Evolutionary conservation across 2,329 filamentous ascomycete genomes (phyloP), one percentile per base, ranked within the genome.

Genomic region (Pseudopyrenochaeta lycopersici): DNA sequence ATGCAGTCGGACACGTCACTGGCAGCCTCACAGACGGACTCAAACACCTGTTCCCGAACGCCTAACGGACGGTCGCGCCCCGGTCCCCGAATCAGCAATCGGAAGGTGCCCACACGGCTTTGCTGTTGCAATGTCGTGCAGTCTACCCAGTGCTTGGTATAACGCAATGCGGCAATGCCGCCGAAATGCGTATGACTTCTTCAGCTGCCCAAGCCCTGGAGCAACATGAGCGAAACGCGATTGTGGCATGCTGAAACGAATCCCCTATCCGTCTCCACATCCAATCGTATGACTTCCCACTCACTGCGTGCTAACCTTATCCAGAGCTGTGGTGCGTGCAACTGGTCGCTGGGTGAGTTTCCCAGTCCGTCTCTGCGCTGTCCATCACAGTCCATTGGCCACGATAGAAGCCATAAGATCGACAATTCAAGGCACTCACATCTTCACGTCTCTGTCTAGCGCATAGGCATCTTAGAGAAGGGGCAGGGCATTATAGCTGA

Each of bases 1-100:
- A 46, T 21, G 38, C 40, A 29, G 49, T 40, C 44, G 35, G 30
- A 41, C 32, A 38, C 56, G 39, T 51, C 49, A 46, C 20, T 43
- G 12, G 21, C 32, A 27, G 33, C 35, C 31, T 35, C 44, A 36
- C 10, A 20, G 14, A 18, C 14, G 10, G 36, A 27, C 32, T 40
- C 57, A 61, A 64, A 64, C 56, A 56, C 58, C 53, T 60, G 60
- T 60, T 63, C 58, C 46, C 42, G 23, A 32, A n/a, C 38, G 36
- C 48, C 31, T 41, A 11, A 21, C 4, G 30, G 12, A 2, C 20
- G 42, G 39, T 36, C 48, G 29, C 23, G 30, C 20, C 43, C 35
- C 31, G 20, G 18, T 20, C 21, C 31, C 29, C 30, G 36, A 41
- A 35, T 45, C 50, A 53, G 32, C 36, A 38, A 38, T 47, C 41